Base-by-base conservation (phyloP, 139 green algal genomes). In the Micractinium sp. region DNA sequence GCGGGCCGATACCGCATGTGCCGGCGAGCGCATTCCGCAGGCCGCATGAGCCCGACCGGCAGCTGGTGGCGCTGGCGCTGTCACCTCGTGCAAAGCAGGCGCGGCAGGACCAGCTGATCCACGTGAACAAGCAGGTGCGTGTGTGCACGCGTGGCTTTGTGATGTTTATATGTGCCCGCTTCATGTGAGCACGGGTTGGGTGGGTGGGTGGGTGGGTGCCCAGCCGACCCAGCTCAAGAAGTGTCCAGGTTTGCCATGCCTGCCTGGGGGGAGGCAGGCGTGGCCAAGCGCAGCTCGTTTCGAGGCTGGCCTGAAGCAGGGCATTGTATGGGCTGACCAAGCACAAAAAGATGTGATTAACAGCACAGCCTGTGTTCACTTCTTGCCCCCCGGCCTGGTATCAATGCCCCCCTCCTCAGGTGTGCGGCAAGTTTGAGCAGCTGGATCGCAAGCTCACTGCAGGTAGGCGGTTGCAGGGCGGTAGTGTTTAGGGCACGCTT, bases 351-450 rank as follows among this genome's bases (percentile, higher is more conserved):
- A n/a, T n/a, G n/a, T n/a, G n/a, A n/a, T n/a, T n/a, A n/a, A n/a
- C n/a, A n/a, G n/a, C n/a, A n/a, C n/a, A 73, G 22, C 20, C 2
- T 73, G 63, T 1, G 20, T 76, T 2, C 27, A 22, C 69, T 38
- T 76, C 29, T 1, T 33, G 19, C 69, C 27, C 29, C 27, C 16
- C 63, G 2, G 7, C 63, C 20, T 71, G 63, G 12, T 71, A 27
- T 76, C 22, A 35, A 33, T 76, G 69, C 69, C 27, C 71, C n/a
- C n/a, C n/a, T n/a, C n/a, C n/a, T 27, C 29, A 73, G 39, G 36
- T 87, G 18, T 87, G 82, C 36, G 35, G 76, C 35, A 38, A 36
- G 27, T 89, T 89, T 85, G 86, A 89, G 27, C 47, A n/a, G 1
- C 14, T 78, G 38, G 60, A 85, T 5, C 9, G 12, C 60, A 39